Percentiles rank a stretch among this genome's conserved stretches.
phyloP scores from a whole-genome alignment of 2,329 filamentous ascomycete genomes.

The Dactylellina sp. region DNA sequence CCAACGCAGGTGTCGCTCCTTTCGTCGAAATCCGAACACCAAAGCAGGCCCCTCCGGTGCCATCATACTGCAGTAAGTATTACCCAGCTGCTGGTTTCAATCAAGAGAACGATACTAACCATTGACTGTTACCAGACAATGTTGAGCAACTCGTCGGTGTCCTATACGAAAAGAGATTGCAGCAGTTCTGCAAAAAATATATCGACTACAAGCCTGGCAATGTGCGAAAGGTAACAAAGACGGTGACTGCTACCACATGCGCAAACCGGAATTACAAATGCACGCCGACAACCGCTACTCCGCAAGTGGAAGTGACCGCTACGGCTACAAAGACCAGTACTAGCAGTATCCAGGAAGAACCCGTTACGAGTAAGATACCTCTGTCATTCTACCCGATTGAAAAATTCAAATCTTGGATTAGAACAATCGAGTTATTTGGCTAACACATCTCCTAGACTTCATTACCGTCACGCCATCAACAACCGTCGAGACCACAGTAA shows the following conservation, averaged over 20 bases:
- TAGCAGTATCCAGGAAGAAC: neutral
- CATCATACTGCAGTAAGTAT: constrained; percentile 1
- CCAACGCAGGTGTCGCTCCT: neutral
- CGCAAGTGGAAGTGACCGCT: neutral
- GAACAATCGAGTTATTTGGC: no score
- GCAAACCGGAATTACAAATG: neutral
- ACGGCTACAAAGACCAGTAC: neutral
- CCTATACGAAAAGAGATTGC: neutral
- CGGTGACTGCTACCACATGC: constrained; percentile 4
- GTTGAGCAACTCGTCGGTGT: neutral
- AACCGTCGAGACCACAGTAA: neutral
- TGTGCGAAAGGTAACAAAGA: constrained; percentile 1
- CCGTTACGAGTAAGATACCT: neutral
- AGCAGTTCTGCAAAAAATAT: constrained; percentile 2
- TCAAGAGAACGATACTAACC: neutral
- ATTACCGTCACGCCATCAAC: no score
- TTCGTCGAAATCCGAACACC: neutral
- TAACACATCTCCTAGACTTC: neutral
- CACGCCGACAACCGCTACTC: neutral
- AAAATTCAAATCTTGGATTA: no score
- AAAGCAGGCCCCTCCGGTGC: neutral
- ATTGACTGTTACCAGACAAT: neutral
- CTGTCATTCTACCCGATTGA: neutral
- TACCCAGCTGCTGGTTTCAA: no score
- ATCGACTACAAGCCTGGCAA: constrained; percentile 2